These are phyloP conservation scores for Dissophora ornata DNA, from an alignment of 192 early-diverging fungal genomes.

Conservation along the genomic window DNA sequence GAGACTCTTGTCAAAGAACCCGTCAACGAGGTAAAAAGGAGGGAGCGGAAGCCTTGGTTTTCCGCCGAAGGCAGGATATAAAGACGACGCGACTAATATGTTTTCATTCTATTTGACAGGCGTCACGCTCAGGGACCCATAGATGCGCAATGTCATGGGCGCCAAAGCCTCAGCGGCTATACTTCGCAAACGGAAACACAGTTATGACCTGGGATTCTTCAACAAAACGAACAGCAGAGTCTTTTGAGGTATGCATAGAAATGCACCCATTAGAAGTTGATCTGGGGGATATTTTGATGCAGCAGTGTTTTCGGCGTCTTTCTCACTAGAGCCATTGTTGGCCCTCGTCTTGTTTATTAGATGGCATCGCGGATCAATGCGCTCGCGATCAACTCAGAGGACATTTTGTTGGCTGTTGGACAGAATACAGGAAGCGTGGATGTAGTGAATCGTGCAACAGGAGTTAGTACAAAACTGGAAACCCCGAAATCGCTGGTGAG, in stretches of 20 bases:
- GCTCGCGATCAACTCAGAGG: conserved; percentile 35
- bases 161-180: conserved; percentile 33
- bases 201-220: conserved; percentile 39
- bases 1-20: conserved; percentile 29
- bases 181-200: conserved; percentile 37
- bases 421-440: conserved; percentile 34
- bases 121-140: conserved; percentile 18
- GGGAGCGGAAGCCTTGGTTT: too few species aligned
- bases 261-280: too few species aligned
- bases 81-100: neutral
- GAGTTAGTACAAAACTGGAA: conserved; percentile 21
- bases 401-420: conserved; percentile 33
- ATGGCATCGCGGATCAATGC: conserved; percentile 33
- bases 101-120: neutral
- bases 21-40: conserved; percentile 2
- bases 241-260: conserved; percentile 47
- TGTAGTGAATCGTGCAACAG: conserved; percentile 31
- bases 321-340: too few species aligned
- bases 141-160: conserved; percentile 44
- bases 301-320: too few species aligned
- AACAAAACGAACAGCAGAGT: conserved; percentile 7
- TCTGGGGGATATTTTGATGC: neutral
- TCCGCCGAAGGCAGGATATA: too few species aligned
- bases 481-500: conserved; percentile 34
- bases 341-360: too few species aligned